Conservation (phyloP, 371 early-diverging fungal species). For the Saksenaea oblongispora region DNA sequence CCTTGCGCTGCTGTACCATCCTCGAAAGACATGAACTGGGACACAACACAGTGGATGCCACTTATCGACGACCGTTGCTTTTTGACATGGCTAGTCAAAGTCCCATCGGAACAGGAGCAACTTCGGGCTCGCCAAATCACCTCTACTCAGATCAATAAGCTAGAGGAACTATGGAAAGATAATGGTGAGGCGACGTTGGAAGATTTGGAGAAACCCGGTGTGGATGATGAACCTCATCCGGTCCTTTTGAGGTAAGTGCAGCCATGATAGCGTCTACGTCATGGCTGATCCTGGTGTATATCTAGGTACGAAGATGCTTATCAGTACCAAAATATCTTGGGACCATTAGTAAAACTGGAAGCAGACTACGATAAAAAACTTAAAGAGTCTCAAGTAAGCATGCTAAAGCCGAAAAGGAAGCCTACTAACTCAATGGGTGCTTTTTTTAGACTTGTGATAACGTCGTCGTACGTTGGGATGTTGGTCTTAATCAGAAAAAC, state of each 20-base stretch:
- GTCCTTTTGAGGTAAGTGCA: constrained; percentile 67
- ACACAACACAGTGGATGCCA: constrained; percentile 95
- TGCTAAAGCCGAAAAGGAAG: not conserved
- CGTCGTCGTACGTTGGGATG: constrained; percentile 95
- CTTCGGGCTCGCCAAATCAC: constrained; percentile 85
- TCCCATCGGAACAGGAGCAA: constrained; percentile 88
- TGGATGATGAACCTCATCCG: constrained; percentile 85
- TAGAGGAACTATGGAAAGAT: constrained; percentile 94
- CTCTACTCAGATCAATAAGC: constrained; percentile 77
- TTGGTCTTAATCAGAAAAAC: constrained; percentile 93
- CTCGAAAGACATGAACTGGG: constrained; percentile 95
- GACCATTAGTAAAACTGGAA: constrained; percentile 95
- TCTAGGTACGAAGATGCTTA: constrained; percentile 93
- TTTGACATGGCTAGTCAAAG: constrained; percentile 92
- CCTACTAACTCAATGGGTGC: not conserved
- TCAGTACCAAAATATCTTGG: constrained; percentile 96
- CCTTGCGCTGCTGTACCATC: constrained; percentile 91
- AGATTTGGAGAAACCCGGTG: constrained; percentile 83
- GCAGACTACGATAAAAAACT: constrained; percentile 94
- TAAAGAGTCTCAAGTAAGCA: constrained; percentile 85
- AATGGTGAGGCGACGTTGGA: constrained; percentile 76
- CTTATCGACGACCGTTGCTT: constrained; percentile 94
- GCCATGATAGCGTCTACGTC: not conserved
- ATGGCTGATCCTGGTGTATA: not conserved
- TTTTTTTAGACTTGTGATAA: constrained; percentile 81